Percentiles rank a stretch among this genome's conserved stretches.
Evolutionary conservation across 768 basidiomycete genomes (phyloP).

Genomic region (Lenzites betulinus): DNA sequence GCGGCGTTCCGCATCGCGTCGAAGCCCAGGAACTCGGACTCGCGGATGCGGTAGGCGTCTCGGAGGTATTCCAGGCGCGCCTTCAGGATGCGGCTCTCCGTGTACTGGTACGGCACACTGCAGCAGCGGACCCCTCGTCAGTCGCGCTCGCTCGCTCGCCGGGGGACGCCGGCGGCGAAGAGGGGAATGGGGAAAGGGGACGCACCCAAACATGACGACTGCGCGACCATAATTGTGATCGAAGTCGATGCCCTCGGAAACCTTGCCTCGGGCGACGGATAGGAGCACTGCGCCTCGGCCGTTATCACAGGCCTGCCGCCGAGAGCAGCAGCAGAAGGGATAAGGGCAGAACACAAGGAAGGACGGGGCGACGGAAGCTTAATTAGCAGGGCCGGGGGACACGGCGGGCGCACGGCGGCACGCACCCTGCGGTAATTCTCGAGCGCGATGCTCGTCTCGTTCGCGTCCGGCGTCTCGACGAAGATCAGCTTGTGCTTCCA

Average conservation of each 20-base stretch:
- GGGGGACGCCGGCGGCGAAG: not conserved
- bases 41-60: slow-evolving; percentile 97
- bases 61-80: slow-evolving; percentile 96
- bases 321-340: not conserved
- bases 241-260: slow-evolving; percentile 99
- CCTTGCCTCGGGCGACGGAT: slow-evolving; percentile 97
- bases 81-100: slow-evolving; percentile 95
- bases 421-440: slow-evolving; percentile 93
- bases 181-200: slow-evolving; percentile 20
- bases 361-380: not conserved
- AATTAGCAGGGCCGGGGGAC: not conserved
- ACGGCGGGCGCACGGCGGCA: not conserved
- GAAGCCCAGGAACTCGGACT: slow-evolving; percentile 98
- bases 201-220: slow-evolving; percentile 98
- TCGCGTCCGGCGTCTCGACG: slow-evolving; percentile 98
- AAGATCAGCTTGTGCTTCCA: slow-evolving; percentile 99
- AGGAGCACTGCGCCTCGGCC: slow-evolving; percentile 95
- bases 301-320: slow-evolving; percentile 89
- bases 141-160: not conserved
- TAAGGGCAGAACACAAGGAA: no score
- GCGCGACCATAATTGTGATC: slow-evolving; percentile 99
- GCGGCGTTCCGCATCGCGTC: slow-evolving; percentile 99
- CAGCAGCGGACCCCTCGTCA: not conserved
- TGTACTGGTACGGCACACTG: slow-evolving; percentile 96
- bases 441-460: slow-evolving; percentile 96